phyloP scores from a whole-genome alignment of 2,329 filamentous ascomycete species.

The Verticillium zaregamsianum region DNA sequence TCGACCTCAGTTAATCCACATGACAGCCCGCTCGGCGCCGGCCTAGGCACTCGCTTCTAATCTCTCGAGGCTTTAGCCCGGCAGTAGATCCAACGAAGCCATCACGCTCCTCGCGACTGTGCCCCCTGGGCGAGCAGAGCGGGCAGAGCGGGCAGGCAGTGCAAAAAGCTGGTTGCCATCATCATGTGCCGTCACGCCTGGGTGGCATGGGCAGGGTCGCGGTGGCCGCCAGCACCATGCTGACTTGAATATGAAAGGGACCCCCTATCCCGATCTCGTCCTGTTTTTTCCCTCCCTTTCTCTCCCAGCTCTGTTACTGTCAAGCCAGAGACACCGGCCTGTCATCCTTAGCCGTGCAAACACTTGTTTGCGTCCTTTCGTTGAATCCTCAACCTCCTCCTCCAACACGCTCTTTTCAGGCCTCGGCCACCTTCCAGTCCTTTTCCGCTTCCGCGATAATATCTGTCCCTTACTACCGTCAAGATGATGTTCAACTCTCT shows the following conservation, averaged over 20 bases:
- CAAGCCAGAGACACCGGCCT: conserved; percentile 11
- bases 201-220: background rate
- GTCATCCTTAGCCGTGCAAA: conserved; percentile 11
- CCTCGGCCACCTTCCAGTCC: conserved; percentile 30
- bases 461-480: conserved; percentile 6
- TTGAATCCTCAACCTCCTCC: conserved; percentile 24
- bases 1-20: background rate
- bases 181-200: background rate
- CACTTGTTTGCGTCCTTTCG: conserved; percentile 26
- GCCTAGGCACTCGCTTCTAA: background rate
- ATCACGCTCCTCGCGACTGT: background rate
- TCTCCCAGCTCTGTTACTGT: conserved; percentile 3
- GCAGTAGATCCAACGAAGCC: background rate
- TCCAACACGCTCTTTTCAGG: conserved; percentile 24
- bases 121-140: background rate
- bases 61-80: background rate
- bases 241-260: background rate
- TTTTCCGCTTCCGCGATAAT: conserved; percentile 11
- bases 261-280: background rate
- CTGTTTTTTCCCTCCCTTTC: conserved; percentile 4
- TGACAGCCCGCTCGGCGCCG: background rate
- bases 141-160: background rate
- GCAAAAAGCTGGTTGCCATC: background rate
- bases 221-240: background rate
- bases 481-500: conserved; percentile 18